Base-by-base conservation (phyloP, 352 stramenopile species). In the Albugo laibachii region DNA sequence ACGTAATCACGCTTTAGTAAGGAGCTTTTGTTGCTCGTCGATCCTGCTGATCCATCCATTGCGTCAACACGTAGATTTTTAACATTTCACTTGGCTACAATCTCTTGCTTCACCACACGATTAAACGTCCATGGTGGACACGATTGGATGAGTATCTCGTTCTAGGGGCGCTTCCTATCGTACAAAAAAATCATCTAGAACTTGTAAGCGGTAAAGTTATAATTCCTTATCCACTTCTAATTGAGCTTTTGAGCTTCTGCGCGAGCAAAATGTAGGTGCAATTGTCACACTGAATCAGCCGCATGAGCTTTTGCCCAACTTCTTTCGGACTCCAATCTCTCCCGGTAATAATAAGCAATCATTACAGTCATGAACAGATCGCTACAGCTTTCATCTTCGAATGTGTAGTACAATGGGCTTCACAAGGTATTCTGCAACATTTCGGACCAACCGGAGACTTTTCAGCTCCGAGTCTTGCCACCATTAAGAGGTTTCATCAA, bases 71-170 rank as follows among this genome's bases (percentile, higher is more conserved):
- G 44, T 47, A 80, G 68, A 49, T 83, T 24, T 83, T 83, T 54
- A 68, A 83, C 48, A 61, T 88, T n/a, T 85, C 75, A 20, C 58
- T 88, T 36, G 55, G 80, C 48, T 88, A 83, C 61, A 88, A 88
- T 47, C 50, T 88, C 45, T 15, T 58, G 42, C 54, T 77, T 39
- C 55, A 58, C 5, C 50, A 78, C 39, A 57, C 68, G 19, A 53
- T 55, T 13, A 52, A 57, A 1, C 69, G 75, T 16, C 69, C 75
- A 35, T 88, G 75, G 75, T 88, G 75, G 75, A 83, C 62, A 37
- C 61, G 57, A 52, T 60, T 88, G 6, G 62, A 83, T 47, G 55
- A 66, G 34, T 59, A 62, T 34, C 53, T 88, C 41, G 49, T 88
- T 15, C 70, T 88, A 14, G 75, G 75, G 14, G 75, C 75, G 27